A percentile compares a stretch with the other conserved stretches of the same genome.
Conservation (phyloP, 768 basidiomycete species). For the Termitomyces sp. region DNA sequence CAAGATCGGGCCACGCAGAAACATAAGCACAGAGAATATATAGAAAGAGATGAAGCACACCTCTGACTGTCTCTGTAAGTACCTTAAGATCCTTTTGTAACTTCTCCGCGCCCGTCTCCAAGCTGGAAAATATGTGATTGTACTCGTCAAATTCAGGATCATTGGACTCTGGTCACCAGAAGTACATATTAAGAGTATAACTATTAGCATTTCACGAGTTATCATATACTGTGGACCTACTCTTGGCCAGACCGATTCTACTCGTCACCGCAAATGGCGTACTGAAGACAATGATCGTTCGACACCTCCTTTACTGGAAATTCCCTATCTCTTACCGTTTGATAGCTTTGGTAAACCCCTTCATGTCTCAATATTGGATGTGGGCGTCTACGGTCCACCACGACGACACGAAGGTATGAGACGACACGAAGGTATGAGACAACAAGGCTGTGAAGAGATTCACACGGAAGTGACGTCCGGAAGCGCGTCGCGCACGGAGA, state of each 20-base stretch:
- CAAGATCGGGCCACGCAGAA: neutral
- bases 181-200: neutral
- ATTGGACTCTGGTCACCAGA: conserved; percentile 50
- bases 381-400: neutral
- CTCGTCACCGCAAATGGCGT: conserved; percentile 88
- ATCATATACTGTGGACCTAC: conserved; percentile 40
- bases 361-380: conserved; percentile 45
- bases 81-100: conserved; percentile 88
- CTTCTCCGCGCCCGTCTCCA: conserved; percentile 85
- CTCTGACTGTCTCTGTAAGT: conserved; percentile 78
- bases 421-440: conserved; percentile 11
- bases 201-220: neutral
- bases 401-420: neutral
- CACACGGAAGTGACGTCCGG: conserved; percentile 7
- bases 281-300: conserved; percentile 35
- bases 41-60: conserved; percentile 37
- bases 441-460: conserved; percentile 7
- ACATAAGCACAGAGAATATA: neutral
- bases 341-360: conserved; percentile 41
- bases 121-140: conserved; percentile 65
- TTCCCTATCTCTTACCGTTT: conserved; percentile 46
- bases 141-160: conserved; percentile 93
- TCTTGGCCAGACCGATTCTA: conserved; percentile 91
- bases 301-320: conserved; percentile 2
- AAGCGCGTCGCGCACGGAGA: neutral